Evolutionary conservation across 2,329 filamentous ascomycete genomes (phyloP).

Genomic region (Aureobasidium zeae): DNA sequence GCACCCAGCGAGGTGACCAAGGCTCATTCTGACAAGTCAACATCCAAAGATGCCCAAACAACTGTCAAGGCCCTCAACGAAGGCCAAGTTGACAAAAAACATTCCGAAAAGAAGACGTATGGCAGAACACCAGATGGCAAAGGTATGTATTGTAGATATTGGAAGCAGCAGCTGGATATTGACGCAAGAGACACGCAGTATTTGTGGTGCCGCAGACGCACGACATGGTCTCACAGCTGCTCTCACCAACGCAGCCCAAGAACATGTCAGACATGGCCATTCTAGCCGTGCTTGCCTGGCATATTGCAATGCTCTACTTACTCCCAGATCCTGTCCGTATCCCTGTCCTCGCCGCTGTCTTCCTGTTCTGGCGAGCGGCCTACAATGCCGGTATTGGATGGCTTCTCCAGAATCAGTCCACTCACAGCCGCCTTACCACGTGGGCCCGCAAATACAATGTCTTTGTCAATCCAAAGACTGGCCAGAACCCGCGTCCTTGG

Average conservation of each 20-base stretch:
- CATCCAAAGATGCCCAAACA: constrained; percentile 35
- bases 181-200: constrained; percentile 45
- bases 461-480: constrained; percentile 74
- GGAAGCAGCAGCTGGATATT: not conserved
- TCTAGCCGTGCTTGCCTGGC: constrained; percentile 63
- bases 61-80: constrained; percentile 43
- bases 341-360: constrained; percentile 71
- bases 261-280: constrained; percentile 81
- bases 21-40: constrained; percentile 22
- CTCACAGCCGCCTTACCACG: constrained; percentile 72
- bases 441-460: constrained; percentile 82
- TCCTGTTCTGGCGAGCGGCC: constrained; percentile 81
- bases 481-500: constrained; percentile 70
- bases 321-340: constrained; percentile 62
- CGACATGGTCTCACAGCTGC: constrained; percentile 96
- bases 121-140: constrained; percentile 84
- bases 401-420: constrained; percentile 80
- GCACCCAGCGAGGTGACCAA: not conserved
- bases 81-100: constrained; percentile 38
- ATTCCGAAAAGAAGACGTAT: constrained; percentile 66
- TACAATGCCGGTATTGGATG: constrained; percentile 94
- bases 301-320: constrained; percentile 63
- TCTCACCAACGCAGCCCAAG: constrained; percentile 91
- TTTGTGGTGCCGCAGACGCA: constrained; percentile 93
- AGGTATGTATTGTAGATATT: constrained; percentile 50